These are phyloP conservation scores for Colletotrichum tabaci DNA, from an alignment of 2,329 filamentous ascomycete genomes.

Conservation along the genomic window DNA sequence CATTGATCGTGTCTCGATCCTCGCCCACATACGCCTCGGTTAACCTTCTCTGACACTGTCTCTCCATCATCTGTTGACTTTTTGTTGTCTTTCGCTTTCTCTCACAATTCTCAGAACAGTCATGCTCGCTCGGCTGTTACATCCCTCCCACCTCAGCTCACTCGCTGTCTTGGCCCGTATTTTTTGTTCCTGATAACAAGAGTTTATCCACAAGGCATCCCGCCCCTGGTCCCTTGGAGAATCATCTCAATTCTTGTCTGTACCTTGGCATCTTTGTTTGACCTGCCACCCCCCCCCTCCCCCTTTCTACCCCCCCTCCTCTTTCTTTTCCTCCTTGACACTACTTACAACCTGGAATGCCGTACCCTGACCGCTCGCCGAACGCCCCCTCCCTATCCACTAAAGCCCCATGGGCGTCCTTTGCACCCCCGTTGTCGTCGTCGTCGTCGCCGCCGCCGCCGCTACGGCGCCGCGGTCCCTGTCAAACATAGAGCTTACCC, in stretches of 20 bases:
- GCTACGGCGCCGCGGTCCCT: slow-evolving; percentile 37
- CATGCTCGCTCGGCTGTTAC: slow-evolving; percentile 12
- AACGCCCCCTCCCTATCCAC: slow-evolving; percentile 25
- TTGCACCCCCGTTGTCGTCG: slow-evolving; percentile 17
- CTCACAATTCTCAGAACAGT: slow-evolving; percentile 14
- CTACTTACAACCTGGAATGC: not conserved
- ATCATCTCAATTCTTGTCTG: slow-evolving; percentile 36
- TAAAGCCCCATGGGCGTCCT: slow-evolving; percentile 29
- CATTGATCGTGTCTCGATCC: slow-evolving; percentile 20
- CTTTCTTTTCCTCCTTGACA: not conserved
- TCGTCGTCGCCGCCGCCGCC: not conserved
- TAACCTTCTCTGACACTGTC: slow-evolving; percentile 40
- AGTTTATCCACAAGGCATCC: slow-evolving; percentile 7
- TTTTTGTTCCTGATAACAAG: slow-evolving; percentile 10
- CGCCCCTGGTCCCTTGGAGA: slow-evolving; percentile 1
- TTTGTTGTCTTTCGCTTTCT: slow-evolving; percentile 36
- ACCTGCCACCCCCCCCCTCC: not conserved
- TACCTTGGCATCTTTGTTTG: slow-evolving; percentile 32
- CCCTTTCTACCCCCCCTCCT: slow-evolving; percentile 1
- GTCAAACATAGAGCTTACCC: slow-evolving; percentile 39
- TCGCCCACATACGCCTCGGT: slow-evolving; percentile 19
- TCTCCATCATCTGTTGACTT: slow-evolving; percentile 29
- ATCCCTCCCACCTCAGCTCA: not conserved
- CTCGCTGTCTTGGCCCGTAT: slow-evolving; percentile 1
- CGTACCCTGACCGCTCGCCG: slow-evolving; percentile 22